A percentile compares a stretch with the other conserved stretches of the same genome.
Conservation (phyloP, 1,284 basidiomycete genomes). For the Cutaneotrichosporon cavernicola region DNA sequence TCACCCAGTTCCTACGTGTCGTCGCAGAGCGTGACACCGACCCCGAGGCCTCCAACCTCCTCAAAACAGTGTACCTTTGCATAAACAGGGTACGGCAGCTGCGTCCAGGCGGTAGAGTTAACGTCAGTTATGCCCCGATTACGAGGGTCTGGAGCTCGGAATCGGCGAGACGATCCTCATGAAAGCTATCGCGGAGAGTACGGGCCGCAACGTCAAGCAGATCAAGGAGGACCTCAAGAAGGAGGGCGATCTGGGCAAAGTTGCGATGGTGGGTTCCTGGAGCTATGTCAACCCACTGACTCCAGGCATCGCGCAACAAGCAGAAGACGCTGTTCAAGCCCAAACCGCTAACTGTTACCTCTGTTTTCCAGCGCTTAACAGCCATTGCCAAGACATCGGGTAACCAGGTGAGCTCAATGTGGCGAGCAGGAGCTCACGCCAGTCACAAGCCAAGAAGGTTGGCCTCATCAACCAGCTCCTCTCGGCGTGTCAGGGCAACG, state of each 20-base stretch:
- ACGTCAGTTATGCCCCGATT: conserved; percentile 83
- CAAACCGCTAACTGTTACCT: conserved; percentile 81
- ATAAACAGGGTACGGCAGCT: conserved; percentile 74
- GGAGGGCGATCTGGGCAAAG: conserved; percentile 91
- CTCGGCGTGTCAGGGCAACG: conserved; percentile 78
- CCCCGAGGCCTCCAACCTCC: conserved; percentile 63
- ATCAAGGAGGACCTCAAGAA: conserved; percentile 92
- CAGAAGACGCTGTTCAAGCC: conserved; percentile 95
- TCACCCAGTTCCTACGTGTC: conserved; percentile 83
- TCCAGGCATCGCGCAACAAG: conserved; percentile 82
- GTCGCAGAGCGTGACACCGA: conserved; percentile 67
- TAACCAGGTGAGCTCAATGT: conserved; percentile 63
- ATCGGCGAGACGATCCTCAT: conserved; percentile 93
- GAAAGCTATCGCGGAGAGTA: conserved; percentile 94
- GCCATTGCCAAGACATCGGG: conserved; percentile 84
- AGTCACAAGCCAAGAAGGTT: conserved; percentile 94
- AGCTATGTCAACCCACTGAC: conserved; percentile 5
- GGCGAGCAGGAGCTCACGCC: conserved; percentile 6
- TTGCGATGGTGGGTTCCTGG: conserved; percentile 71
- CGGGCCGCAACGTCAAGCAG: conserved; percentile 75
- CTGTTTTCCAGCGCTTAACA: conserved; percentile 79
- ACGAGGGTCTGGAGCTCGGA: conserved; percentile 91
- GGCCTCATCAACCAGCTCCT: conserved; percentile 92
- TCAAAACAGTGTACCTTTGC: conserved; percentile 91
- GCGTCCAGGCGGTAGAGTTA: conserved; percentile 34